Conservation (phyloP, 768 basidiomycete genomes). For the Boletus rubescentipes region DNA sequence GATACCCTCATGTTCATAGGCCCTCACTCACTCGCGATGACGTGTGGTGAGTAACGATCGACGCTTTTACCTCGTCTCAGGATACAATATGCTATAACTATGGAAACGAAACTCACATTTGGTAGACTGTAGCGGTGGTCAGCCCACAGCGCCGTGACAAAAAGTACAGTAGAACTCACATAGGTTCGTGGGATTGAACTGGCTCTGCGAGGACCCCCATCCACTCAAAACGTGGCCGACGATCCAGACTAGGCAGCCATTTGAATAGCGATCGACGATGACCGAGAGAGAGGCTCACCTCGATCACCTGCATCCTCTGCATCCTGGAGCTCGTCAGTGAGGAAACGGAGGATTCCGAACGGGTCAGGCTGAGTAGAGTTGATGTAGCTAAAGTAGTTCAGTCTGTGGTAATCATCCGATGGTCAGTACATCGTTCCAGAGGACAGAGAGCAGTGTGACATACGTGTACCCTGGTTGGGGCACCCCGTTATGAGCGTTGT, state of each 20-base stretch:
- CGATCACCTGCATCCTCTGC: conserved; percentile 49
- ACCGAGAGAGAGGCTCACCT: conserved; percentile 25
- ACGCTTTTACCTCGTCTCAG: conserved; percentile 29
- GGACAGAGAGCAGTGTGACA: conserved; percentile 1
- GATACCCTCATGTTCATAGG: background rate
- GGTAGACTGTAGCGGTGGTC: conserved; percentile 37
- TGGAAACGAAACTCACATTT: conserved; percentile 35
- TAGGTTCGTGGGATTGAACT: conserved; percentile 44
- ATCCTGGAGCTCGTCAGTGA: conserved; percentile 53
- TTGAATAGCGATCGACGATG: background rate
- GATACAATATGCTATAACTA: background rate
- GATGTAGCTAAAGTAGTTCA: conserved; percentile 50
- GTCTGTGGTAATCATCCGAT: conserved; percentile 20
- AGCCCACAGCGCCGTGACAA: background rate
- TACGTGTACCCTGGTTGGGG: conserved; percentile 42
- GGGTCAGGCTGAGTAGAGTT: conserved; percentile 45
- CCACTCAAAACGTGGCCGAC: conserved; percentile 50
- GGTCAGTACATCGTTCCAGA: background rate
- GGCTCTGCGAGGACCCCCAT: conserved; percentile 43
- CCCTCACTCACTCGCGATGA: conserved; percentile 40
- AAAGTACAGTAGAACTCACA: conserved; percentile 30
- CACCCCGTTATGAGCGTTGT: too few relatives aligned
- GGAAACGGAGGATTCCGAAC: conserved; percentile 49
- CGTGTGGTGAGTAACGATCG: conserved; percentile 48
- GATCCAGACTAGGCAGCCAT: conserved; percentile 41